Evolutionary conservation across 2,329 filamentous ascomycete genomes (phyloP).

Genomic region (Pseudogymnoascus sp.): DNA sequence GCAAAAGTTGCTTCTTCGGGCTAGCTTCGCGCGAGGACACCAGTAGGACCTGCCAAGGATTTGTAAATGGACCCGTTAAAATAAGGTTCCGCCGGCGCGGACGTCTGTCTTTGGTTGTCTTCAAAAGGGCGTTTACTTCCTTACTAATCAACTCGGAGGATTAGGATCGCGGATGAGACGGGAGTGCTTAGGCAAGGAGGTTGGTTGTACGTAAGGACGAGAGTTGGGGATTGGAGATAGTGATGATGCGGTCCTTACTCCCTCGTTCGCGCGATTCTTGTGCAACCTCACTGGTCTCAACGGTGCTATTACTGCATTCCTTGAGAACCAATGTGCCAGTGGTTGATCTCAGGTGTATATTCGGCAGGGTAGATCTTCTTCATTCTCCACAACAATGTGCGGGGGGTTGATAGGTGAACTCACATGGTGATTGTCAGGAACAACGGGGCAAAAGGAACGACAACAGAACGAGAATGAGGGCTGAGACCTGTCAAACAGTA

Average conservation of each 20-base stretch:
- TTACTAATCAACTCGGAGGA: background rate
- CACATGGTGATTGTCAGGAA: background rate
- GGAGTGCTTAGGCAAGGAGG: background rate
- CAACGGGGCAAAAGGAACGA: background rate
- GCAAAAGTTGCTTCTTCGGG: conserved; percentile 1
- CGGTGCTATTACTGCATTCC: background rate
- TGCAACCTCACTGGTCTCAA: background rate
- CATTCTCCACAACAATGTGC: background rate
- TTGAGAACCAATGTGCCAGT: background rate
- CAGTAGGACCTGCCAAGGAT: background rate
- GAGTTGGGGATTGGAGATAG: background rate
- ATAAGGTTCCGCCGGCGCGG: background rate
- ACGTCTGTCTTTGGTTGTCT: background rate
- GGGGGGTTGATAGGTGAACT: background rate
- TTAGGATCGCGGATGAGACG: background rate
- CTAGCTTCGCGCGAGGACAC: background rate
- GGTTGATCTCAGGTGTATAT: background rate
- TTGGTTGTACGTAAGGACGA: background rate
- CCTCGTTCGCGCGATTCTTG: background rate
- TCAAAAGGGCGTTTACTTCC: background rate
- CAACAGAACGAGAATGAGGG: background rate
- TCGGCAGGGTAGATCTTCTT: background rate
- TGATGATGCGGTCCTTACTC: background rate
- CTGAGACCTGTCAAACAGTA: background rate
- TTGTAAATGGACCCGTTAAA: background rate